phyloP scores from a whole-genome alignment of 768 basidiomycete species.

The Crepidotus variabilis region DNA sequence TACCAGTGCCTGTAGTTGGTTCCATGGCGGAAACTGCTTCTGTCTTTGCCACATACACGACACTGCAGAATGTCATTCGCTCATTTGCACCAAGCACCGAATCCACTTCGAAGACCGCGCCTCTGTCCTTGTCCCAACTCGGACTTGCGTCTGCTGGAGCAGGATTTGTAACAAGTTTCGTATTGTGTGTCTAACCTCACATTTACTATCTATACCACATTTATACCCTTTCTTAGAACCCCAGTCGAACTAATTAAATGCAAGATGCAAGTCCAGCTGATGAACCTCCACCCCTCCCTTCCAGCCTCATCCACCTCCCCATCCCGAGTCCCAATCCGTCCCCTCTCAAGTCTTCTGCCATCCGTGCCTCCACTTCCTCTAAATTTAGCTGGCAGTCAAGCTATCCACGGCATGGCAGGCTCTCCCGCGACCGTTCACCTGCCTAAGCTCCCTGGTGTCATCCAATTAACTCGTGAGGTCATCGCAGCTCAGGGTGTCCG shows the following conservation, averaged over 20 bases:
- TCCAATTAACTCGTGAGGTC: constrained; percentile 60
- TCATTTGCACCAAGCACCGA: constrained; percentile 24
- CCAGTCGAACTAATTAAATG: constrained; percentile 96
- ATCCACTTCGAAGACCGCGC: constrained; percentile 19
- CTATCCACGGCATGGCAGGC: constrained; percentile 12
- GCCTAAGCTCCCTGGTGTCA: constrained; percentile 62
- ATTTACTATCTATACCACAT: background rate
- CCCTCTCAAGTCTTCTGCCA: constrained; percentile 4
- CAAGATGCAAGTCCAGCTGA: constrained; percentile 97
- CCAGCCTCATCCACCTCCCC: constrained; percentile 11
- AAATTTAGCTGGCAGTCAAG: constrained; percentile 1
- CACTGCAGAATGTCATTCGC: constrained; percentile 63
- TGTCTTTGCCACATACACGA: constrained; percentile 83
- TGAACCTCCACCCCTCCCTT: constrained; percentile 32
- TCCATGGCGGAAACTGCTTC: constrained; percentile 91
- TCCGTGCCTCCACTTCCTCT: constrained; percentile 4
- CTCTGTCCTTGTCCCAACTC: constrained; percentile 64
- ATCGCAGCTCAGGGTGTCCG: constrained; percentile 66
- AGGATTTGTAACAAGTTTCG: constrained; percentile 81
- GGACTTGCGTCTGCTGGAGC: constrained; percentile 84
- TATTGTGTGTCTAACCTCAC: constrained; percentile 54
- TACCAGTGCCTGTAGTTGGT: constrained; percentile 87
- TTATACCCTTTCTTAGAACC: constrained; percentile 45
- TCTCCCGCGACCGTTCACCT: constrained; percentile 12
- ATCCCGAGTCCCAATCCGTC: constrained; percentile 23